These are phyloP conservation scores for Suhomyces bokatorum DNA, from an alignment of 1,139 yeast species.

Conservation along the genomic window DNA sequence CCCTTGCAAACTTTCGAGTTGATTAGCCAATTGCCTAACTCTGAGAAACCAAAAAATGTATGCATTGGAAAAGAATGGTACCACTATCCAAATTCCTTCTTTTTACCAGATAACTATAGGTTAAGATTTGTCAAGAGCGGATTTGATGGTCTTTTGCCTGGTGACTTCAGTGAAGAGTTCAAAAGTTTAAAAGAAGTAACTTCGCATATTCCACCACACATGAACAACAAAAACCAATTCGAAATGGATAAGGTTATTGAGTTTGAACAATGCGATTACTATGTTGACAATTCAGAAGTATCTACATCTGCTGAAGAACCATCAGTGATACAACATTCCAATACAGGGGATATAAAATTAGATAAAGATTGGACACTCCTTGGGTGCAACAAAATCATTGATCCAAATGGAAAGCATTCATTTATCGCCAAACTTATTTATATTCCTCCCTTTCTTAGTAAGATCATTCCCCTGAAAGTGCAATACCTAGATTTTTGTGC, in stretches of 20 bases:
- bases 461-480: conserved; percentile 26
- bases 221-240: conserved; percentile 72
- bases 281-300: conserved; percentile 52
- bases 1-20: conserved; percentile 42
- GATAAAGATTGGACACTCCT: conserved; percentile 43
- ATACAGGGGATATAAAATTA: conserved; percentile 3
- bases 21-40: conserved; percentile 13
- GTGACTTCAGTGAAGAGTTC: conserved; percentile 64
- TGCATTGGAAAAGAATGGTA: conserved; percentile 97
- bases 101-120: conserved; percentile 61
- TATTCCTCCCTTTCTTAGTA: conserved; percentile 37
- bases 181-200: conserved; percentile 27
- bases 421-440: conserved; percentile 52
- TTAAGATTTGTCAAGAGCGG: conserved; percentile 72
- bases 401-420: conserved; percentile 43
- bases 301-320: conserved; percentile 32
- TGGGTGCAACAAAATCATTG: conserved; percentile 45
- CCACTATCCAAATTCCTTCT: conserved; percentile 85
- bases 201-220: conserved; percentile 53
- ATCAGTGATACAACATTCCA: conserved; percentile 18
- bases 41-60: conserved; percentile 43
- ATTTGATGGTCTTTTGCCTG: conserved; percentile 85
- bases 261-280: conserved; percentile 54
- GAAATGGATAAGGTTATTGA: conserved; percentile 52
- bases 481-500: conserved; percentile 50